phyloP scores from a whole-genome alignment of 2,329 filamentous ascomycete species.

The Karstenula rhodostoma region DNA sequence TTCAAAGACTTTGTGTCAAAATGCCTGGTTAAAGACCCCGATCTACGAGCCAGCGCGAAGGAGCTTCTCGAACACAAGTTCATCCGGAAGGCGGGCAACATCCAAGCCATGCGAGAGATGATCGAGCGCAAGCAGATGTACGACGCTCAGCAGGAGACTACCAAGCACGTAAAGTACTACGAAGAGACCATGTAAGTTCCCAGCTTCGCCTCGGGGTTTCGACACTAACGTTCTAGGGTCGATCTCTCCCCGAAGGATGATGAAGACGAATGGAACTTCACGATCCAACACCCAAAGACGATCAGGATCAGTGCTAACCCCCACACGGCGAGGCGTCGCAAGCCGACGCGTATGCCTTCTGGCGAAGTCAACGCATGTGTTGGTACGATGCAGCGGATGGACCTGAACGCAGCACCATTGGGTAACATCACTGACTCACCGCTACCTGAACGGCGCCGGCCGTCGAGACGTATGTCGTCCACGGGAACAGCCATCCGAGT shows the following conservation, averaged over 20 bases:
- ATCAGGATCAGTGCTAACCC: slow-evolving; percentile 65
- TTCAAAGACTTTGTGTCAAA: slow-evolving; percentile 94
- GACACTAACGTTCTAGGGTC: slow-evolving; percentile 56
- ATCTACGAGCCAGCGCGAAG: slow-evolving; percentile 82
- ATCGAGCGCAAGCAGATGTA: slow-evolving; percentile 83
- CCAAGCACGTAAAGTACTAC: slow-evolving; percentile 82
- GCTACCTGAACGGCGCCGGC: slow-evolving; percentile 36
- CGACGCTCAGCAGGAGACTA: slow-evolving; percentile 73
- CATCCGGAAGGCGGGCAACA: slow-evolving; percentile 84
- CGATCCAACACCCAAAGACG: slow-evolving; percentile 76
- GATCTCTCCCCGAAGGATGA: slow-evolving; percentile 72
- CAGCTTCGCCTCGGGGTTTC: slow-evolving; percentile 1
- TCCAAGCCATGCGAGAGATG: slow-evolving; percentile 86
- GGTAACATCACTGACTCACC: slow-evolving; percentile 50
- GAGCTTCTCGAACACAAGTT: slow-evolving; percentile 90
- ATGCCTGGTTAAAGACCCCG: slow-evolving; percentile 91
- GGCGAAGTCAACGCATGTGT: slow-evolving; percentile 43
- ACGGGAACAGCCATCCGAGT: slow-evolving; percentile 49
- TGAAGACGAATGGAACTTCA: slow-evolving; percentile 93
- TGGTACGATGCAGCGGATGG: slow-evolving; percentile 52
- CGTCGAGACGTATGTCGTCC: slow-evolving; percentile 48
- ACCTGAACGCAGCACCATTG: slow-evolving; percentile 54
- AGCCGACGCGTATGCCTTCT: slow-evolving; percentile 56
- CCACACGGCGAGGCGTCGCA: slow-evolving; percentile 60
- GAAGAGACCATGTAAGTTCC: slow-evolving; percentile 79